Percentiles rank a stretch among this genome's conserved stretches.
These are phyloP conservation scores for Wickerhamiella hasegawae DNA, from an alignment of 805 yeast genomes.

Conservation along the genomic window DNA sequence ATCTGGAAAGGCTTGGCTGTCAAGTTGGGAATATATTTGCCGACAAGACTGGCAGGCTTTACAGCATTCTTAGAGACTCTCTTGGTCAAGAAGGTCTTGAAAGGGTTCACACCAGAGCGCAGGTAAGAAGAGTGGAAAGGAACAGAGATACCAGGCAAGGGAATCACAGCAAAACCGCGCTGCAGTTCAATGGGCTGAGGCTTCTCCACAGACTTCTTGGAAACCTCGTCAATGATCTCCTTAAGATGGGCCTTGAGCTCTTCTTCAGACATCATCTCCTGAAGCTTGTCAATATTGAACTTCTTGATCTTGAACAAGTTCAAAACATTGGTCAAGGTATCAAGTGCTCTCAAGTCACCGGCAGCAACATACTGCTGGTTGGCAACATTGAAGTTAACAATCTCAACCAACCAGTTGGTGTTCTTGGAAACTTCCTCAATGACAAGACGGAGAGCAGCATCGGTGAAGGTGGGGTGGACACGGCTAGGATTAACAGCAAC, in stretches of 20 bases:
- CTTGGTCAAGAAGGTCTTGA: slow-evolving; percentile 93
- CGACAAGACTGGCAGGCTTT: slow-evolving; percentile 82
- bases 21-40: slow-evolving; percentile 95
- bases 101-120: slow-evolving; percentile 97
- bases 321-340: slow-evolving; percentile 80
- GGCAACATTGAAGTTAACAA: slow-evolving; percentile 96
- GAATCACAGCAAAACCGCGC: slow-evolving; percentile 97
- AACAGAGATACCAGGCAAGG: slow-evolving; percentile 96
- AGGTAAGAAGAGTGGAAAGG: slow-evolving; percentile 99
- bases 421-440: slow-evolving; percentile 71
- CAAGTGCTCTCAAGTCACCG: slow-evolving; percentile 93
- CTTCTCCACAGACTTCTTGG: slow-evolving; percentile 67
- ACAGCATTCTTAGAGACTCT: slow-evolving; percentile 90
- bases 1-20: slow-evolving; percentile 95
- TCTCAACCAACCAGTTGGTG: slow-evolving; percentile 91
- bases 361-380: slow-evolving; percentile 98
- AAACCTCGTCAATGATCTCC: slow-evolving; percentile 76
- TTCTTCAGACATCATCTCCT: slow-evolving; percentile 66
- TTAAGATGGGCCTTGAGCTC: slow-evolving; percentile 76
- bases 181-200: slow-evolving; percentile 94
- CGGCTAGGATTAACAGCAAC: slow-evolving; percentile 96
- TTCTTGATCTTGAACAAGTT: slow-evolving; percentile 88
- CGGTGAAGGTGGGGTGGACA: slow-evolving; percentile 73
- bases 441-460: slow-evolving; percentile 86
- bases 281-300: slow-evolving; percentile 79